A percentile compares a stretch with the other conserved stretches of the same genome.
Evolutionary conservation across 306 rosid genomes (phyloP).

Genomic region (Cucumis hystrix): DNA sequence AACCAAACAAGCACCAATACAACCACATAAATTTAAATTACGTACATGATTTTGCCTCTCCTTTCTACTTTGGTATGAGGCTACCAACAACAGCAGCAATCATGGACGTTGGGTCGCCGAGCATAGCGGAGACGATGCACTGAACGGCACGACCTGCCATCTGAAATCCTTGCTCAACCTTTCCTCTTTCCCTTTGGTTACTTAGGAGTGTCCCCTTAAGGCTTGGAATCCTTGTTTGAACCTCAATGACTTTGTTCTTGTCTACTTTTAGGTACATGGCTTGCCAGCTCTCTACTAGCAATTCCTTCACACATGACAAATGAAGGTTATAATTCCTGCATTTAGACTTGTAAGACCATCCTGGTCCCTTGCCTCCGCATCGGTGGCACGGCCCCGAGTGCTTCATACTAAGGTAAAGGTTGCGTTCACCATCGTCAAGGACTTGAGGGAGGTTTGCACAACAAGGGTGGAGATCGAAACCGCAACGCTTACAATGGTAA

Average conservation of each 20-base stretch:
- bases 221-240: slow-evolving; percentile 39
- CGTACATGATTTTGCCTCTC: background rate
- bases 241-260: slow-evolving; percentile 28
- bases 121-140: slow-evolving; percentile 33
- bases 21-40: background rate
- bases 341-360: slow-evolving; percentile 36
- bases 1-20: background rate
- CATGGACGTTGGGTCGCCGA: slow-evolving; percentile 40
- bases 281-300: slow-evolving; percentile 45
- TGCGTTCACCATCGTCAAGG: slow-evolving; percentile 27
- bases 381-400: slow-evolving; percentile 20
- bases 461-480: slow-evolving; percentile 42
- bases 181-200: slow-evolving; percentile 17
- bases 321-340: slow-evolving; percentile 39
- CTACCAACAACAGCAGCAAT: slow-evolving; percentile 30
- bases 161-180: slow-evolving; percentile 21
- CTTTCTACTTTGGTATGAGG: slow-evolving; percentile 16
- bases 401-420: slow-evolving; percentile 26
- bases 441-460: slow-evolving; percentile 43
- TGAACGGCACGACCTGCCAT: slow-evolving; percentile 35
- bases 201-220: slow-evolving; percentile 21
- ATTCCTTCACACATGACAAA: slow-evolving; percentile 36
- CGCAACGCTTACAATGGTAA: slow-evolving; percentile 34
- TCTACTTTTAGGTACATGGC: slow-evolving; percentile 33
- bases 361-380: slow-evolving; percentile 33